Evolutionary conservation across 345 rosid genomes (phyloP).

Genomic region (Rubroshorea leprosula): DNA sequence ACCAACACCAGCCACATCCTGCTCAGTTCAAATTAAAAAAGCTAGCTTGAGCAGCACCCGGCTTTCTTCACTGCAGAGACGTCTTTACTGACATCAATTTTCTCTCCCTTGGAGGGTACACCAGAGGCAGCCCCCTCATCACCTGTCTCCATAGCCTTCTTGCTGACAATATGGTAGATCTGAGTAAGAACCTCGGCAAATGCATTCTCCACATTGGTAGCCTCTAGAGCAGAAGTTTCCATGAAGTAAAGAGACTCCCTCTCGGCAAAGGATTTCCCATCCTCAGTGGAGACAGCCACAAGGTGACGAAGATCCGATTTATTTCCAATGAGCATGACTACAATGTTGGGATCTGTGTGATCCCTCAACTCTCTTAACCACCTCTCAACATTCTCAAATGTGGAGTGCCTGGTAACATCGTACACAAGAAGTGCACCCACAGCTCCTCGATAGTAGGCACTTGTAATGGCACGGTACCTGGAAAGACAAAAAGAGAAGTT

Average conservation of each 20-base stretch:
- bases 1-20: conserved; percentile 21
- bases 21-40: conserved; percentile 11
- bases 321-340: conserved; percentile 51
- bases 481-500: conserved; percentile 1
- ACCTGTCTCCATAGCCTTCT: conserved; percentile 44
- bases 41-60: conserved; percentile 84
- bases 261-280: conserved; percentile 40
- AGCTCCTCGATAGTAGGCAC: conserved; percentile 57
- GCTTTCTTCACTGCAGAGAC: conserved; percentile 88
- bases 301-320: conserved; percentile 48
- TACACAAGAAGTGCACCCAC: conserved; percentile 53
- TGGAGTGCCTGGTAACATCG: conserved; percentile 43
- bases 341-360: conserved; percentile 47
- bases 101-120: conserved; percentile 78
- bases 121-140: conserved; percentile 25
- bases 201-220: conserved; percentile 46
- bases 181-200: conserved; percentile 44
- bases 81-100: conserved; percentile 68
- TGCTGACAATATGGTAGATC: conserved; percentile 42
- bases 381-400: conserved; percentile 40
- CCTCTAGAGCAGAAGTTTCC: conserved; percentile 51
- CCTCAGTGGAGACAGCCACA: conserved; percentile 40
- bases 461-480: conserved; percentile 56
- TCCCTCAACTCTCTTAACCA: conserved; percentile 48
- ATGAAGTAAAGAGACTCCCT: conserved; percentile 40